Percentiles rank a stretch among this genome's conserved stretches.
Evolutionary conservation across 176 grass and related monocot genomes (phyloP).

Genomic region (Themeda triandra): DNA sequence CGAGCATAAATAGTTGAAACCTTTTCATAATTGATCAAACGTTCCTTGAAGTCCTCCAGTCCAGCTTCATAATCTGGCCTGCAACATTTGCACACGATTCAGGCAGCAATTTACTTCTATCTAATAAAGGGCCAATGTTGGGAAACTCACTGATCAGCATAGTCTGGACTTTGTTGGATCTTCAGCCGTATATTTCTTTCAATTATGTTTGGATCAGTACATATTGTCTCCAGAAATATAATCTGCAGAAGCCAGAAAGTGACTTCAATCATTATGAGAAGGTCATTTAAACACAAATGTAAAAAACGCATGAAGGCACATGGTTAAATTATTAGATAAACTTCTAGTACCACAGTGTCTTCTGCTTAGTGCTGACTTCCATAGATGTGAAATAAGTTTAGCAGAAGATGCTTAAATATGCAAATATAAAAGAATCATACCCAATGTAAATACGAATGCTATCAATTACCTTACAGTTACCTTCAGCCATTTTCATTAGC

Average conservation of each 20-base stretch:
- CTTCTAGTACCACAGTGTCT: not conserved
- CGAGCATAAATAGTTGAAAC: constrained; percentile 38
- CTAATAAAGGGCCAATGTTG: not conserved
- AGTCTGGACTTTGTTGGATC: constrained; percentile 99
- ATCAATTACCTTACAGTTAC: constrained; percentile 86
- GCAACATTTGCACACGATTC: constrained; percentile 30
- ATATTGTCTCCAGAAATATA: constrained; percentile 99
- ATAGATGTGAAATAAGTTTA: constrained; percentile 16
- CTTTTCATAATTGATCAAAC: constrained; percentile 91
- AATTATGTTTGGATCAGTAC: constrained; percentile 86
- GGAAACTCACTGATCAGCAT: constrained; percentile 76
- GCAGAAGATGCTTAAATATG: constrained; percentile 13
- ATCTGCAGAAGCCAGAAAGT: constrained; percentile 64
- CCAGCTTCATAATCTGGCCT: constrained; percentile 89
- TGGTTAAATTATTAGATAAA: not conserved
- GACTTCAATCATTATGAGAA: constrained; percentile 30
- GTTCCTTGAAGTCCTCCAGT: constrained; percentile 84
- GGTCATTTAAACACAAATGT: constrained; percentile 21
- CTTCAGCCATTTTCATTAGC: constrained; percentile 98
- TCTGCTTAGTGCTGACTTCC: constrained; percentile 1
- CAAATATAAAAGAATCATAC: constrained; percentile 10
- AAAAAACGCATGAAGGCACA: constrained; percentile 15
- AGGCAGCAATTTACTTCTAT: constrained; percentile 10
- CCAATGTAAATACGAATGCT: constrained; percentile 12
- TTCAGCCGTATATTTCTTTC: constrained; percentile 96